Conservation (phyloP, 352 stramenopile species). For the Phytophthora colocasiae region DNA sequence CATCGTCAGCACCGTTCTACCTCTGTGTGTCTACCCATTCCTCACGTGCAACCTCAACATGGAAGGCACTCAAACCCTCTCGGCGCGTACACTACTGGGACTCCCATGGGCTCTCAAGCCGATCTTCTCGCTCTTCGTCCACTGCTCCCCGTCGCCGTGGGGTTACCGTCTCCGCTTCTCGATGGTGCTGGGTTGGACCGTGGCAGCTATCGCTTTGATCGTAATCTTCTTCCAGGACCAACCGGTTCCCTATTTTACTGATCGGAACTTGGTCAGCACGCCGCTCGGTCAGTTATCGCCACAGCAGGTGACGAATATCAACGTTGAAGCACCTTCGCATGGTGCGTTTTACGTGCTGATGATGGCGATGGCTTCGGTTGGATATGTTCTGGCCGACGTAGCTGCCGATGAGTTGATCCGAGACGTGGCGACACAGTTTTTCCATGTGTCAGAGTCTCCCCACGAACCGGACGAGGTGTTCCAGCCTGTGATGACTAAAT, state of each 20-base stretch:
- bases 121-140: slow-evolving; percentile 49
- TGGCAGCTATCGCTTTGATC: slow-evolving; percentile 39
- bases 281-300: slow-evolving; percentile 35
- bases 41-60: slow-evolving; percentile 75
- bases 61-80: slow-evolving; percentile 69
- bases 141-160: slow-evolving; percentile 38
- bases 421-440: slow-evolving; percentile 36
- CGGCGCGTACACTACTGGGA: slow-evolving; percentile 53
- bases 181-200: slow-evolving; percentile 55
- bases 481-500: slow-evolving; percentile 43
- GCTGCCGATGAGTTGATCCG: slow-evolving; percentile 67
- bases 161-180: slow-evolving; percentile 36
- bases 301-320: slow-evolving; percentile 44
- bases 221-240: slow-evolving; percentile 48
- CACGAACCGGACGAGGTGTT: slow-evolving; percentile 35
- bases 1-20: slow-evolving; percentile 60
- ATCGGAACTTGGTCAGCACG: slow-evolving; percentile 36
- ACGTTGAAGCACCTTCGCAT: slow-evolving; percentile 44
- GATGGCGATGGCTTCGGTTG: slow-evolving; percentile 74
- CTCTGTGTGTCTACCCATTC: slow-evolving; percentile 66
- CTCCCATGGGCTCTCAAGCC: slow-evolving; percentile 64
- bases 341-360: slow-evolving; percentile 64
- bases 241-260: slow-evolving; percentile 55
- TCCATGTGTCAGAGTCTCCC: slow-evolving; percentile 14
- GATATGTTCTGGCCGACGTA: slow-evolving; percentile 83